phyloP scores from a whole-genome alignment of 2,329 filamentous ascomycete species.

The Tolypocladium tropicale region DNA sequence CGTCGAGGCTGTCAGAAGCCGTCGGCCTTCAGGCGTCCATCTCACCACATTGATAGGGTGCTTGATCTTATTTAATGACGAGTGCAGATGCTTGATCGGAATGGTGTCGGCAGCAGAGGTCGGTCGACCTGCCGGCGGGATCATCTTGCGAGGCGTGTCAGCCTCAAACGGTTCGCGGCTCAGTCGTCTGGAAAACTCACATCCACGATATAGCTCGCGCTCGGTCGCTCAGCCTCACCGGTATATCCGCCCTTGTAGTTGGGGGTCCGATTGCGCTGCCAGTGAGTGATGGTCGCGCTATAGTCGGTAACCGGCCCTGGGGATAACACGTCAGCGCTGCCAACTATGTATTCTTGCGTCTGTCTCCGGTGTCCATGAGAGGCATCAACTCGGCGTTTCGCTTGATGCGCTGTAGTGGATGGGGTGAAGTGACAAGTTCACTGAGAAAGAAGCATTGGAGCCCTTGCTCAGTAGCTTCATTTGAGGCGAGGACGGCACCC shows the following conservation, averaged over 20 bases:
- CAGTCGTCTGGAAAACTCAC: constrained; percentile 28
- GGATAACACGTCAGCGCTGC: constrained; percentile 9
- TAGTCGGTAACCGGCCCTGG: constrained; percentile 87
- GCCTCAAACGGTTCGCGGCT: constrained; percentile 1
- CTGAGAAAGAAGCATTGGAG: not conserved
- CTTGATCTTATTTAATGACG: constrained; percentile 97
- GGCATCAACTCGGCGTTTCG: not conserved
- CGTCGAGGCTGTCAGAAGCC: constrained; percentile 84
- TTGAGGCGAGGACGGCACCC: not conserved
- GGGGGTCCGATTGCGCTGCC: constrained; percentile 67
- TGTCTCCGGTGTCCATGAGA: constrained; percentile 3
- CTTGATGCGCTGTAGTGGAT: not conserved
- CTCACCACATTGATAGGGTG: constrained; percentile 94
- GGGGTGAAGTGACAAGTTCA: not conserved
- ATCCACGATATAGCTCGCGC: constrained; percentile 81
- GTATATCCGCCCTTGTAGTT: constrained; percentile 61
- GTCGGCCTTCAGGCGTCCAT: constrained; percentile 93
- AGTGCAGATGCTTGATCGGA: constrained; percentile 90
- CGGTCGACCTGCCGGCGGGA: constrained; percentile 69
- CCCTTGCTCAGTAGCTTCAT: not conserved
- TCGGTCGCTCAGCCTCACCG: constrained; percentile 75
- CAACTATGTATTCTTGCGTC: constrained; percentile 4
- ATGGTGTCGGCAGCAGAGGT: constrained; percentile 75
- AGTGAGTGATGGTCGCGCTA: constrained; percentile 80
- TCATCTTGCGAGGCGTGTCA: constrained; percentile 50